Evolutionary conservation across 495 filamentous ascomycete genomes (phyloP), one percentile per base, ranked within the genome.

Genomic region (Penicillium turbatum): DNA sequence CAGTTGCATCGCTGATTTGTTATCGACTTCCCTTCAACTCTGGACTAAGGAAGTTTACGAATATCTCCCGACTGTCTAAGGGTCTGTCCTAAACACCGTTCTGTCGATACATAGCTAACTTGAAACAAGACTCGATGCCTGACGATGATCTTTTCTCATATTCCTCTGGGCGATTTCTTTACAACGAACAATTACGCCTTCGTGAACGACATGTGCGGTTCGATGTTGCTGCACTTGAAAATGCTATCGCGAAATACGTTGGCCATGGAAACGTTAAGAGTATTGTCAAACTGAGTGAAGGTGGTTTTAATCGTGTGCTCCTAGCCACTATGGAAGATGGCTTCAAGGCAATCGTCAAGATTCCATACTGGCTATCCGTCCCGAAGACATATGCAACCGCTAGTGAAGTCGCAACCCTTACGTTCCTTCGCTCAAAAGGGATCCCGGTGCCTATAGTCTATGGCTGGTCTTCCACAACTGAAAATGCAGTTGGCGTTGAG

Each of bases 351-450:
- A 60, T 72, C 13, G 53, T 57, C 35, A 61, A 67, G 15, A 55
- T 63, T 11, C 67, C 63, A 36, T 66, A 65, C 40, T 27, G 35
- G 6, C 50, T 60, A 15, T 48, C 65, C 0, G 56, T 53, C 1
- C 63, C 66, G 0, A 65, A 53, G 16, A 43, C 54, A 8, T 61
- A 69, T 27, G 50, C 59, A 10, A 65, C 63, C 2, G 68, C 69
- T 29, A 72, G 66, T 55, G 71, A 72, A 58, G 71, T 64, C n/a
- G 70, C 68, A n/a, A 72, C 68, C 2, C 11, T 34, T 42, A 54
- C 45, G 12, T 74, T 63, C 38, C 61, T 68, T 12, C 59, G 54
- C 9, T 57, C 57, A 0, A 62, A 65, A 24, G 57, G 60, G 4
- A 49, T 65, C 7, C 66, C 69, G 27, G 59, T 29, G 24, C 46